These are phyloP conservation scores for Dryas octopetala DNA, from an alignment of 306 rosid species.

Conservation along the genomic window DNA sequence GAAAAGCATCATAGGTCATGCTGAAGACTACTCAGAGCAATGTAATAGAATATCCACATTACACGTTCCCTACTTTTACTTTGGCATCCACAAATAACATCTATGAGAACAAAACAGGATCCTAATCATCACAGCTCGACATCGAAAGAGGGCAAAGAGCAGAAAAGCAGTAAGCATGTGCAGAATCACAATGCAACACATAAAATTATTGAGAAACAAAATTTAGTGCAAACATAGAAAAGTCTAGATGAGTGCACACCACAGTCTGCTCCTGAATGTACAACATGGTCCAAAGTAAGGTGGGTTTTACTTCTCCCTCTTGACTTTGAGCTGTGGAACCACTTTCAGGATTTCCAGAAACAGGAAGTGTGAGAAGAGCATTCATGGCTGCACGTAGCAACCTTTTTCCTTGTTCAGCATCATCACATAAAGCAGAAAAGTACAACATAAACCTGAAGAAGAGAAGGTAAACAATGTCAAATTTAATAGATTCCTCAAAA, in stretches of 20 bases:
- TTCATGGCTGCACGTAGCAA: slow-evolving; percentile 57
- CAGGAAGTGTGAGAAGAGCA: slow-evolving; percentile 52
- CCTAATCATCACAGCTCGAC: background rate
- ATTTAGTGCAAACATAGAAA: background rate
- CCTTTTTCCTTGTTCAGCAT: slow-evolving; percentile 67
- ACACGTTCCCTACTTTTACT: background rate
- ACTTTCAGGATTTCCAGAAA: slow-evolving; percentile 48
- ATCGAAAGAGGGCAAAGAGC: background rate
- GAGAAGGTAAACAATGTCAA: slow-evolving; percentile 29
- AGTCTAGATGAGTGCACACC: slow-evolving; percentile 46
- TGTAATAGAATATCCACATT: background rate
- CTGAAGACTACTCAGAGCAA: slow-evolving; percentile 1
- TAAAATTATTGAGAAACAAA: slow-evolving; percentile 1
- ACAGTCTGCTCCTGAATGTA: slow-evolving; percentile 68
- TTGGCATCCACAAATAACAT: background rate
- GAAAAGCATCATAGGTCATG: background rate
- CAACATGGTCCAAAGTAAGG: slow-evolving; percentile 69
- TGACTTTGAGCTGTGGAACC: slow-evolving; percentile 45
- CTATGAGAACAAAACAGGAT: background rate
- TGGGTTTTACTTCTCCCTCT: slow-evolving; percentile 46
- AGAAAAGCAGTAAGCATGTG: background rate
- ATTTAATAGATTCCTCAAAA: slow-evolving; percentile 24
- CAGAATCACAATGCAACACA: background rate
- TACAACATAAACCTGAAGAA: slow-evolving; percentile 66
- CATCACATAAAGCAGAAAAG: slow-evolving; percentile 68